Evolutionary conservation across 805 yeast species (phyloP).

Genomic region (Cyberlindnera meyerae): DNA sequence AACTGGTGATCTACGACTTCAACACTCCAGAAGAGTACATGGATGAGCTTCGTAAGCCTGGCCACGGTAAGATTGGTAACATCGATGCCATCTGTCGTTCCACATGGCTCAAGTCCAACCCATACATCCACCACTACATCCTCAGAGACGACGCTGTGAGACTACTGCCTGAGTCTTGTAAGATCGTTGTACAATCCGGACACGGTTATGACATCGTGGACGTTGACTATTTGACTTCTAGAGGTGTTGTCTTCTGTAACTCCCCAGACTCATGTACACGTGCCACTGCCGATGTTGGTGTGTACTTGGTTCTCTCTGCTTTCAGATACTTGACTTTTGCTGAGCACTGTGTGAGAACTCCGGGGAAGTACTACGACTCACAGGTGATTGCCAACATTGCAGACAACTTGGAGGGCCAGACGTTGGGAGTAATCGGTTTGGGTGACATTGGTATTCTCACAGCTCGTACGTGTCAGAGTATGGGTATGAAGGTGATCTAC

Average conservation of each 20-base stretch:
- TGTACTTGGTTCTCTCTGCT: conserved; percentile 28
- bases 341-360: conserved; percentile 33
- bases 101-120: conserved; percentile 35
- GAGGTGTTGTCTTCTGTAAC: conserved; percentile 33
- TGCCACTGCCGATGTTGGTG: conserved; percentile 38
- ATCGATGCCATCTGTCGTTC: conserved; percentile 36
- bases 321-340: conserved; percentile 35
- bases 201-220: conserved; percentile 38
- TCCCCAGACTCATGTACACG: conserved; percentile 36
- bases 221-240: conserved; percentile 30
- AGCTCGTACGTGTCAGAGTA: conserved; percentile 36
- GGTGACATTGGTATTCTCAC: conserved; percentile 44
- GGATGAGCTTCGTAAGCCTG: conserved; percentile 31
- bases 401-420: conserved; percentile 38
- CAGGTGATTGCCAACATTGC: conserved; percentile 29
- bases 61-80: conserved; percentile 31
- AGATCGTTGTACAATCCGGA: conserved; percentile 35
- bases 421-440: conserved; percentile 42
- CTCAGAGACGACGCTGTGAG: conserved; percentile 31
- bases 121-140: conserved; percentile 34
- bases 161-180: conserved; percentile 30
- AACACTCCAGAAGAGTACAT: conserved; percentile 32
- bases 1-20: conserved; percentile 30
- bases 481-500: conserved; percentile 41
- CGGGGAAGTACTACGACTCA: conserved; percentile 30